Conservation (phyloP, 805 yeast species). For the Candida palmyrensis region DNA sequence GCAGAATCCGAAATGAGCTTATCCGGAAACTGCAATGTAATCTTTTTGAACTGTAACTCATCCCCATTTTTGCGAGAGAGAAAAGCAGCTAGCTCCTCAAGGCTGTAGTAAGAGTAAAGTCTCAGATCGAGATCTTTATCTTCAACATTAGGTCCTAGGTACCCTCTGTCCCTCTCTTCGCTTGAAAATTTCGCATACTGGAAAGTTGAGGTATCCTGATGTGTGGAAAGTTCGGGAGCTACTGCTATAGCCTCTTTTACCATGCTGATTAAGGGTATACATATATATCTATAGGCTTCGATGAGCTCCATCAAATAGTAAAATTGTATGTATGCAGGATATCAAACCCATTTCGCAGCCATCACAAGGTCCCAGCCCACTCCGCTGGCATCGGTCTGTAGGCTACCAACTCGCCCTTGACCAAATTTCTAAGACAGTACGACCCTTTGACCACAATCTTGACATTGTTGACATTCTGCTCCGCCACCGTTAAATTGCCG, state of each 20-base stretch:
- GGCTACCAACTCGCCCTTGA: slow-evolving; percentile 38
- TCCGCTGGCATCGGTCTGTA: slow-evolving; percentile 44
- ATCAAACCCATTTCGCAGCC: too few species aligned
- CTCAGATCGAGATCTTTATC: slow-evolving; percentile 20
- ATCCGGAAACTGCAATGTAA: slow-evolving; percentile 93
- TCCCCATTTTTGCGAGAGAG: slow-evolving; percentile 28
- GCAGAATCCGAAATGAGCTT: slow-evolving; percentile 72
- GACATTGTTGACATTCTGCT: slow-evolving; percentile 46
- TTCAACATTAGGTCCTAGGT: slow-evolving; percentile 16
- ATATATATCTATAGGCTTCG: too few species aligned
- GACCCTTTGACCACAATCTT: slow-evolving; percentile 37
- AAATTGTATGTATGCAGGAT: too few species aligned
- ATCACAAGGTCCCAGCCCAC: too few species aligned
- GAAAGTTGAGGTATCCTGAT: slow-evolving; percentile 59
- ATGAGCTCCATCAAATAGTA: too few species aligned
- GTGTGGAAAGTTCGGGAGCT: slow-evolving; percentile 74
- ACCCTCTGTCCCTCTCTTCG: slow-evolving; percentile 15
- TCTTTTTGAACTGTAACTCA: slow-evolving; percentile 32
- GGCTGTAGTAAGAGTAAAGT: slow-evolving; percentile 49
- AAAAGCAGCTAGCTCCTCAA: slow-evolving; percentile 41
- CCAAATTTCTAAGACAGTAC: slow-evolving; percentile 30
- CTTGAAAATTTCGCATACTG: slow-evolving; percentile 31
- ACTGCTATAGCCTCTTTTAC: slow-evolving; percentile 9
- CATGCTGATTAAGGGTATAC: too few species aligned
- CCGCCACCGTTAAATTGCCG: slow-evolving; percentile 29